Conservation (phyloP, 1,139 yeast species). For the Pichiaceae sp. region DNA sequence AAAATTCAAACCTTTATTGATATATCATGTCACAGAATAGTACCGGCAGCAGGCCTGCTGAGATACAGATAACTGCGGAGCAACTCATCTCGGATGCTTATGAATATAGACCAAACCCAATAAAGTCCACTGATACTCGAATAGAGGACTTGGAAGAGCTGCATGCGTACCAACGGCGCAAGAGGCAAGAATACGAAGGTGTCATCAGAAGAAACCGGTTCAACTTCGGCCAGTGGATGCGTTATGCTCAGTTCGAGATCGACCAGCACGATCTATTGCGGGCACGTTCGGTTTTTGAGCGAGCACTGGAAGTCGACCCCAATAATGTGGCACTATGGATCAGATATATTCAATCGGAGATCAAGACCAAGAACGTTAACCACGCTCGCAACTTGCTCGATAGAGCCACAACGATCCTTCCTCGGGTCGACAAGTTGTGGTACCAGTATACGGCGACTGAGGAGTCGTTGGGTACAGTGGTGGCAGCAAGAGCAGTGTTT, state of each 20-base stretch:
- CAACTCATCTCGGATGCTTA: constrained; percentile 48
- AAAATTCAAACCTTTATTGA: too few relatives aligned
- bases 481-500: constrained; percentile 58
- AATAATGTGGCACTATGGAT: constrained; percentile 80
- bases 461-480: constrained; percentile 62
- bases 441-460: constrained; percentile 74
- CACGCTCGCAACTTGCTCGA: constrained; percentile 86
- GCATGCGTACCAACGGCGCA: constrained; percentile 63
- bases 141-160: constrained; percentile 78
- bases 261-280: constrained; percentile 67
- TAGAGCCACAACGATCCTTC: constrained; percentile 66
- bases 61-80: constrained; percentile 48
- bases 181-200: constrained; percentile 76
- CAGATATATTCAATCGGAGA: constrained; percentile 71
- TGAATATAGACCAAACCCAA: constrained; percentile 35
- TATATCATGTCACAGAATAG: not conserved
- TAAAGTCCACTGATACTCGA: constrained; percentile 37
- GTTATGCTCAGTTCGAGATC: constrained; percentile 85
- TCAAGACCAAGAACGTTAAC: constrained; percentile 63
- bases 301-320: constrained; percentile 75
- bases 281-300: constrained; percentile 81
- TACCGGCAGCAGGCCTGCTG: constrained; percentile 25
- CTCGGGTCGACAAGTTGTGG: constrained; percentile 83
- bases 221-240: constrained; percentile 82
- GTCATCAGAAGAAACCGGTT: constrained; percentile 76